Conservation (phyloP, 1,284 basidiomycete species). For the Microbotryum violaceum region DNA sequence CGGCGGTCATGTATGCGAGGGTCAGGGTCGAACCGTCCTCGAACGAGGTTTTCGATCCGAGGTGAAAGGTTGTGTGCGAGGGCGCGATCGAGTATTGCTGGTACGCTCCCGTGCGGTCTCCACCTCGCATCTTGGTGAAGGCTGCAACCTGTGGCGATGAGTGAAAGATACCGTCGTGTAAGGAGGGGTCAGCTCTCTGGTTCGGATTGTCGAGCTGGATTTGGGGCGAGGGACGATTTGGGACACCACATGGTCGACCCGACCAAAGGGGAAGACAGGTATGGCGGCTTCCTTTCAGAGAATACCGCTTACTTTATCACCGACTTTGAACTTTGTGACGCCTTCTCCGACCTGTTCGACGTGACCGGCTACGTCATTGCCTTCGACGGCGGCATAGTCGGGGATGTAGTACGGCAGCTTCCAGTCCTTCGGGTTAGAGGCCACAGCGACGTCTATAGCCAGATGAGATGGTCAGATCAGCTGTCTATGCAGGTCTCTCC, state of each 20-base stretch:
- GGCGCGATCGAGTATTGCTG: slow-evolving; percentile 34
- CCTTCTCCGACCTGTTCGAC: slow-evolving; percentile 33
- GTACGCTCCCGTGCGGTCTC: slow-evolving; percentile 34
- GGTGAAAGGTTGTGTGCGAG: slow-evolving; percentile 30
- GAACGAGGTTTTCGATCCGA: slow-evolving; percentile 33
- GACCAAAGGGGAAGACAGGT: too few relatives aligned
- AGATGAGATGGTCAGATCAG: neutral
- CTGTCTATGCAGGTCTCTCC: neutral
- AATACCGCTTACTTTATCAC: slow-evolving; percentile 29
- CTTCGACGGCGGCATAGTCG: slow-evolving; percentile 32
- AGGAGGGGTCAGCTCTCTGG: neutral
- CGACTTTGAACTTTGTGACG: slow-evolving; percentile 35
- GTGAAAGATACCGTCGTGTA: neutral
- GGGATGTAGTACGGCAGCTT: slow-evolving; percentile 29
- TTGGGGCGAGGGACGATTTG: too few relatives aligned
- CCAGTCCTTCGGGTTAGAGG: slow-evolving; percentile 41
- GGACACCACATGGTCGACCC: too few relatives aligned
- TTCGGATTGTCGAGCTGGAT: too few relatives aligned
- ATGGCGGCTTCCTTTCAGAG: neutral
- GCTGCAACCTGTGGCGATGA: slow-evolving; percentile 25
- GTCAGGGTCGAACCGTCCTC: slow-evolving; percentile 41
- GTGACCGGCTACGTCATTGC: slow-evolving; percentile 38
- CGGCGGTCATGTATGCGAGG: slow-evolving; percentile 41
- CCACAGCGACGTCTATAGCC: slow-evolving; percentile 35
- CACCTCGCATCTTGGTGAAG: slow-evolving; percentile 34